Conservation (phyloP, 805 yeast species). For the Wickerhamiella galacta region DNA sequence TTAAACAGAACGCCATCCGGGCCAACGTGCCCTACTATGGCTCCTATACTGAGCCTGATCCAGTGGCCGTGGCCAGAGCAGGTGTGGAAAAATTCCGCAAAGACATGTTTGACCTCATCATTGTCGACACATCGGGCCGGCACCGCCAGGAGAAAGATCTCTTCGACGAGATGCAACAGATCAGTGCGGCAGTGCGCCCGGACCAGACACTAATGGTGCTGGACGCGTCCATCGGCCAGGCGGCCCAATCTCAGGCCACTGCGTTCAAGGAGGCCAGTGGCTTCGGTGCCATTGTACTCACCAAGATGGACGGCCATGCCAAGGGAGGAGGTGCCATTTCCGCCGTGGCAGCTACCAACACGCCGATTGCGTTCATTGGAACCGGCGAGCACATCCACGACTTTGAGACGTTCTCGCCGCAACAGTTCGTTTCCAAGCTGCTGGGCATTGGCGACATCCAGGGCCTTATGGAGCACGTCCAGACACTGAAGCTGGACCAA, state of each 20-base stretch:
- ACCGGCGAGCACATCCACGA: constrained; percentile 96
- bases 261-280: constrained; percentile 89
- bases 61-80: constrained; percentile 75
- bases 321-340: constrained; percentile 99
- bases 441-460: constrained; percentile 93
- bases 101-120: constrained; percentile 82
- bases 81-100: constrained; percentile 86
- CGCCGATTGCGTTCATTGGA: constrained; percentile 92
- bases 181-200: constrained; percentile 75
- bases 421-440: constrained; percentile 75
- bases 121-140: constrained; percentile 96
- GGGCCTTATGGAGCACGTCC: constrained; percentile 85
- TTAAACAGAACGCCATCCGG: constrained; percentile 92
- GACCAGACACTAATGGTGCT: constrained; percentile 93
- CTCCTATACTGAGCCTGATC: constrained; percentile 88
- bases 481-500: constrained; percentile 71
- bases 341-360: constrained; percentile 92
- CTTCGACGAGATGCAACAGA: constrained; percentile 89
- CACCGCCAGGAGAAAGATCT: constrained; percentile 88
- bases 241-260: constrained; percentile 85
- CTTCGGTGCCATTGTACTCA: constrained; percentile 86
- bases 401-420: constrained; percentile 79
- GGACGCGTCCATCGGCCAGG: constrained; percentile 96
- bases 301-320: constrained; percentile 97
- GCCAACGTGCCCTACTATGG: constrained; percentile 91